phyloP scores from a whole-genome alignment of 1,284 basidiomycete species.

The Puccinia coronata region DNA sequence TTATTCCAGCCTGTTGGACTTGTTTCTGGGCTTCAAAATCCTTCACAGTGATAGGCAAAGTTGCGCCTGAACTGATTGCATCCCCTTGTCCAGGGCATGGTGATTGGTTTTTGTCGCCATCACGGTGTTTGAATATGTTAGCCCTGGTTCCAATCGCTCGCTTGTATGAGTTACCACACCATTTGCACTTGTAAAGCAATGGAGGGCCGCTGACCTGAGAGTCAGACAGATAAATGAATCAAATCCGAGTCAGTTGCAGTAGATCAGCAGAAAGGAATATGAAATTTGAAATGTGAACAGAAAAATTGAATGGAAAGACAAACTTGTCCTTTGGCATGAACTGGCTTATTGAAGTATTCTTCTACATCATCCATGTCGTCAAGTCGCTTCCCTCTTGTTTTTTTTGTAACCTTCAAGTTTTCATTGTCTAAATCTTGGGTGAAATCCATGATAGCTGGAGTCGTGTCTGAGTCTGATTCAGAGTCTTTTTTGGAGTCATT shows the following conservation, averaged over 20 bases:
- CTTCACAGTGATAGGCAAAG: neutral
- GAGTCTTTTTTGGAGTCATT: no score
- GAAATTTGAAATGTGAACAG: no score
- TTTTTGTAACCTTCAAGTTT: no score
- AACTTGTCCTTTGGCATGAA: neutral
- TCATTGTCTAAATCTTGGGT: neutral
- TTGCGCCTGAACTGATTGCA: neutral
- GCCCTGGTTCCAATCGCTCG: neutral
- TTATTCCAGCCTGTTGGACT: no score
- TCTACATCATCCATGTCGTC: neutral
- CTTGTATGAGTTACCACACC: neutral
- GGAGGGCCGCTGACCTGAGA: neutral
- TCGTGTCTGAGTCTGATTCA: no score
- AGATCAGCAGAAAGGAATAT: no score
- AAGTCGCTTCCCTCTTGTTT: neutral
- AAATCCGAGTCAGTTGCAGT: no score
- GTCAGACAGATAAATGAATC: neutral
- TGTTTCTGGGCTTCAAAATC: neutral
- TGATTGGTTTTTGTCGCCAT: neutral
- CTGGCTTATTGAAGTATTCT: neutral
- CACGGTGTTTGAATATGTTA: neutral
- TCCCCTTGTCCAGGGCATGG: neutral
- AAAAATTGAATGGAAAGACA: neutral
- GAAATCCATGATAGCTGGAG: no score
- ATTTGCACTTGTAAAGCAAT: neutral